Evolutionary conservation across 2,329 filamentous ascomycete species (phyloP), one percentile per base, ranked within the genome.

Genomic region (Lecanoromycetidae sp.): DNA sequence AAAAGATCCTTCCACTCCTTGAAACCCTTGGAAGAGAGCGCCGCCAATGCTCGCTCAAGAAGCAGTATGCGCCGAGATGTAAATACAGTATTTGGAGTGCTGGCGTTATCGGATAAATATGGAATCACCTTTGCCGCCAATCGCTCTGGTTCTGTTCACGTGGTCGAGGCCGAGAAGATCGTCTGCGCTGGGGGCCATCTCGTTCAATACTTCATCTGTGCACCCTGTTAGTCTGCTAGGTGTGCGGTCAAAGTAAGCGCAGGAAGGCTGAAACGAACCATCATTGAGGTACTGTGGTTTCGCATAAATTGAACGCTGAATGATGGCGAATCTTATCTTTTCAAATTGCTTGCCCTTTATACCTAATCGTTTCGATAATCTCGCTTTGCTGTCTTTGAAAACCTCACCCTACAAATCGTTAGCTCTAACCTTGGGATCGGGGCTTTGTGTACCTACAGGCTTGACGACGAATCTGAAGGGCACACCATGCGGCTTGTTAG

Each of bases 281-380:
- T 96, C 91, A 56, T 82, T 79, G 38, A 98, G 71, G 67, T 93
- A 93, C 50, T 79, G 75, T 22, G 87, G 83, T 60, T 83, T 87
- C 32, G 83, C 79, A 65, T 85, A 93, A 43, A 78, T 74, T 56
- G 67, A 57, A 61, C 84, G 73, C 62, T 80, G 72, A 43, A 95
- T 76, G 26, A 94, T 66, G 5, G 87, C 84, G 70, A 98, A 95
- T 66, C 93, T 95, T 65, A 98, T 91, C 72, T 96, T 96, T 65
- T 98, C 90, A 56, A 98, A 88, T 55, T 87, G 87, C 72, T 98
- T 98, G 64, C 91, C 93, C 66, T 95, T 95, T 67, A 98, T 81
- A 22, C 88, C 88, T 0, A 86, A 94, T 50, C 90, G 76, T 64
- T 88, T 90, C 57, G 91, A 88, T 3, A 98, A 71, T n/a, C 91